A percentile compares a stretch with the other conserved stretches of the same genome.
phyloP scores from a whole-genome alignment of 2,329 filamentous ascomycete genomes.

The Hypoxylon sp. region DNA sequence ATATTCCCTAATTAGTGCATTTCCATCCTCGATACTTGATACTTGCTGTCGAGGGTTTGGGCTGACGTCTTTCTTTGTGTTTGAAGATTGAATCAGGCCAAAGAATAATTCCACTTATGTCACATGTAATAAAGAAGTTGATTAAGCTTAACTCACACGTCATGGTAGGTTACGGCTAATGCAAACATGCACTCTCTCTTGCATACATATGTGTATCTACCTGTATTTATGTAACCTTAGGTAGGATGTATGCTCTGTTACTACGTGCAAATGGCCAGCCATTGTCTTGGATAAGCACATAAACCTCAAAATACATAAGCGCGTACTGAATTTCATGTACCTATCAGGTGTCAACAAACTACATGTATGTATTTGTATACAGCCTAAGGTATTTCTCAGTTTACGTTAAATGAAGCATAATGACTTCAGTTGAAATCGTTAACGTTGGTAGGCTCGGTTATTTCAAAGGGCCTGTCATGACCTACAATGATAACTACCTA shows the following conservation, averaged over 20 bases:
- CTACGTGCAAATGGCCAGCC: too few relatives aligned
- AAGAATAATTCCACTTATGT: conserved; percentile 18
- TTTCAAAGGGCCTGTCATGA: not conserved
- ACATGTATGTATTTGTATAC: not conserved
- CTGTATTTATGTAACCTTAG: too few relatives aligned
- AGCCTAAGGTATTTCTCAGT: not conserved
- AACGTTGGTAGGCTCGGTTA: not conserved
- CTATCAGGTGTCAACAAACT: not conserved
- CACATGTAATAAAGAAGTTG: conserved; percentile 19
- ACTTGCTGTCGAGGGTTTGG: not conserved
- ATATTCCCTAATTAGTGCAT: not conserved
- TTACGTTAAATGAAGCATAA: not conserved
- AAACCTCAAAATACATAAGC: too few relatives aligned
- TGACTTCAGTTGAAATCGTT: not conserved
- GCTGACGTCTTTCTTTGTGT: conserved; percentile 22
- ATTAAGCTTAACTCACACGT: conserved; percentile 16
- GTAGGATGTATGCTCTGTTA: too few relatives aligned
- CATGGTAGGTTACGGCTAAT: conserved; percentile 10
- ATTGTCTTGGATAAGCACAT: too few relatives aligned
- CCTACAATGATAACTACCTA: not conserved
- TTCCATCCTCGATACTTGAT: conserved; percentile 7
- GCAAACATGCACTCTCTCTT: not conserved
- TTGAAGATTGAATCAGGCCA: conserved; percentile 20
- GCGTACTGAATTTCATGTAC: too few relatives aligned
- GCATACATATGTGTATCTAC: too few relatives aligned